Conservation (phyloP, 2,329 filamentous ascomycete genomes). For the Curvularia sp. region DNA sequence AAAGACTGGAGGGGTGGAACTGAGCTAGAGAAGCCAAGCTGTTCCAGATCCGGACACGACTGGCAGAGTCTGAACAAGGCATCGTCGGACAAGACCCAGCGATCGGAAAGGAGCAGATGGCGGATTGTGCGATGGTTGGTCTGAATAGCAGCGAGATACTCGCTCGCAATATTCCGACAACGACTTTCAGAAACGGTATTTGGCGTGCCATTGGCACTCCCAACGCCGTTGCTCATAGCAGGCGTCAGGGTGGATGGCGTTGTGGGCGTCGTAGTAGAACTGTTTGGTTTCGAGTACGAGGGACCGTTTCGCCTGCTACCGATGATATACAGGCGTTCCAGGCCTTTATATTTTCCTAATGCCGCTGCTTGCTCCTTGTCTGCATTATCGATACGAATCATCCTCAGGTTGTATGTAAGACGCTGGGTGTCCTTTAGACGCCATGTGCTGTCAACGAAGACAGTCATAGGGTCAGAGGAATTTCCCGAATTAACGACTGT, state of each 20-base stretch:
- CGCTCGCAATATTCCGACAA: slow-evolving; percentile 49
- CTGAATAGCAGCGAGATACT: slow-evolving; percentile 61
- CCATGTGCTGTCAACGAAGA: slow-evolving; percentile 67
- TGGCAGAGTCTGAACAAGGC: slow-evolving; percentile 61
- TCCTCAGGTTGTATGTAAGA: slow-evolving; percentile 53
- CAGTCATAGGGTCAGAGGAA: slow-evolving; percentile 54
- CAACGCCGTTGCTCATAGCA: slow-evolving; percentile 24
- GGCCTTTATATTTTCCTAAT: slow-evolving; percentile 51
- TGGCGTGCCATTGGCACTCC: slow-evolving; percentile 33
- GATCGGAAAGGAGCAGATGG: slow-evolving; percentile 64
- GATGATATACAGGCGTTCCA: slow-evolving; percentile 63
- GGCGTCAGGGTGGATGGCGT: slow-evolving; percentile 39
- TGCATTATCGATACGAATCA: slow-evolving; percentile 58
- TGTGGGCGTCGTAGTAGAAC: slow-evolving; percentile 37
- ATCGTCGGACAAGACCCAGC: slow-evolving; percentile 61
- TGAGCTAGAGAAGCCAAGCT: slow-evolving; percentile 63
- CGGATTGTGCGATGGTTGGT: slow-evolving; percentile 60
- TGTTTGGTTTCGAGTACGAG: slow-evolving; percentile 39
- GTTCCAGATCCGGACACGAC: slow-evolving; percentile 64
- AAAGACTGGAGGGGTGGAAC: slow-evolving; percentile 58
- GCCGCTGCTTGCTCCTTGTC: slow-evolving; percentile 56
- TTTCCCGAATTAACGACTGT: slow-evolving; percentile 63
- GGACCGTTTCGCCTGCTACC: slow-evolving; percentile 43
- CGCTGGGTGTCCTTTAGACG: slow-evolving; percentile 36
- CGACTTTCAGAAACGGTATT: slow-evolving; percentile 33